Conservation (phyloP, 1,284 basidiomycete genomes). For the Cystobasidium pallidum region DNA sequence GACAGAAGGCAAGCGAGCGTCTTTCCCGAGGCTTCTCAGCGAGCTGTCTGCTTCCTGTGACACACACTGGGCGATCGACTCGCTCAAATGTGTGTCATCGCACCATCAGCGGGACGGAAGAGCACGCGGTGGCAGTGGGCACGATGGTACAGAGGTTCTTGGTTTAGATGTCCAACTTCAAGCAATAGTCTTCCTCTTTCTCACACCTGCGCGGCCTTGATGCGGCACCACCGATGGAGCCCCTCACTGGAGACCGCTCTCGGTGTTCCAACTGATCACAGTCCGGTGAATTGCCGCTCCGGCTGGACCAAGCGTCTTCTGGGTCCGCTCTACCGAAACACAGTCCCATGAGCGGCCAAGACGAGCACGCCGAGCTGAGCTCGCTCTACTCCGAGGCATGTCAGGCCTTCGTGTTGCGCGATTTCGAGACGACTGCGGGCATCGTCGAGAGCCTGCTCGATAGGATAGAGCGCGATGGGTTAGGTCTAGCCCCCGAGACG, state of each 20-base stretch:
- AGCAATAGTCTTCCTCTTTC: too few species aligned
- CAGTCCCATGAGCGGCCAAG: not conserved
- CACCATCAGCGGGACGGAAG: not conserved
- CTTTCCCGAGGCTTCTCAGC: not conserved
- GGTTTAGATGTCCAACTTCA: too few species aligned
- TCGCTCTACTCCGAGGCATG: conserved; percentile 40
- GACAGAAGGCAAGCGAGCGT: not conserved
- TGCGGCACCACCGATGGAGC: too few species aligned
- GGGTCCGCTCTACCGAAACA: too few species aligned
- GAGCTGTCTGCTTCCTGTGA: not conserved
- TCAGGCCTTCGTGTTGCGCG: conserved; percentile 33
- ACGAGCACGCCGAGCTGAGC: not conserved
- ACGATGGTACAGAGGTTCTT: too few species aligned
- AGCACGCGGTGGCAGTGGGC: too few species aligned
- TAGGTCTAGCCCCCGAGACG: not conserved
- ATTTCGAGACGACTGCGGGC: conserved; percentile 16
- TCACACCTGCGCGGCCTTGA: too few species aligned
- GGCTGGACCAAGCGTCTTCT: too few species aligned
- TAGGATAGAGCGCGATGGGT: conserved; percentile 3
- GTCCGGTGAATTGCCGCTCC: not conserved
- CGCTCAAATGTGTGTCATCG: not conserved
- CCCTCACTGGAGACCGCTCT: too few species aligned
- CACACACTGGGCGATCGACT: not conserved
- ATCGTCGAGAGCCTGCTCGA: conserved; percentile 21
- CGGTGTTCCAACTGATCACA: too few species aligned